Evolutionary conservation across 306 rosid genomes (phyloP).

Genomic region (Dryas octopetala): DNA sequence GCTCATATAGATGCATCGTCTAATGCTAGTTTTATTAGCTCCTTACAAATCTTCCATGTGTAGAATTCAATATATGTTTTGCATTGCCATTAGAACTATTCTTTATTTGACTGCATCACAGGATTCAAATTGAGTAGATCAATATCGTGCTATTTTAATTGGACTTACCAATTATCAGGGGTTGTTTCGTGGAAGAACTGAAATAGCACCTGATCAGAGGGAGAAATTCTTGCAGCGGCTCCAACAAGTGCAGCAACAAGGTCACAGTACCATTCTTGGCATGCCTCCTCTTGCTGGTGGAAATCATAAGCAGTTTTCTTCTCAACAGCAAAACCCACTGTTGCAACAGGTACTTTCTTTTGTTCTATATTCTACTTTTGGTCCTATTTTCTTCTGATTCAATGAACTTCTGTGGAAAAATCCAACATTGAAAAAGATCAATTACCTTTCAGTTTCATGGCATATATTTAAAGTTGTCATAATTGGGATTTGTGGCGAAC

Average conservation of each 20-base stretch:
- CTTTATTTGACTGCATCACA: not conserved
- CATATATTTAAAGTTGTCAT: no score
- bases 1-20: not conserved
- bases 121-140: not conserved
- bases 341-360: slow-evolving; percentile 67
- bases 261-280: slow-evolving; percentile 69
- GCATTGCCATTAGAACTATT: not conserved
- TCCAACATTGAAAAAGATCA: not conserved
- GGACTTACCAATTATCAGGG: slow-evolving; percentile 47
- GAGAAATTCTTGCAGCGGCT: slow-evolving; percentile 92
- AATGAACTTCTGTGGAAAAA: not conserved
- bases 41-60: not conserved
- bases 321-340: slow-evolving; percentile 81
- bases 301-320: slow-evolving; percentile 78
- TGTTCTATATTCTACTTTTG: slow-evolving; percentile 16
- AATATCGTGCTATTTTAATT: slow-evolving; percentile 16
- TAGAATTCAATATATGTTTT: not conserved
- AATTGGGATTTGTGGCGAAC: no score
- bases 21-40: not conserved
- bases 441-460: not conserved
- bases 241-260: slow-evolving; percentile 96
- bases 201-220: slow-evolving; percentile 92
- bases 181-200: slow-evolving; percentile 90
- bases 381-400: slow-evolving; percentile 1
- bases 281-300: slow-evolving; percentile 81